These are phyloP conservation scores for Cytospora piceicola DNA, from an alignment of 2,329 filamentous ascomycete genomes.

Conservation along the genomic window DNA sequence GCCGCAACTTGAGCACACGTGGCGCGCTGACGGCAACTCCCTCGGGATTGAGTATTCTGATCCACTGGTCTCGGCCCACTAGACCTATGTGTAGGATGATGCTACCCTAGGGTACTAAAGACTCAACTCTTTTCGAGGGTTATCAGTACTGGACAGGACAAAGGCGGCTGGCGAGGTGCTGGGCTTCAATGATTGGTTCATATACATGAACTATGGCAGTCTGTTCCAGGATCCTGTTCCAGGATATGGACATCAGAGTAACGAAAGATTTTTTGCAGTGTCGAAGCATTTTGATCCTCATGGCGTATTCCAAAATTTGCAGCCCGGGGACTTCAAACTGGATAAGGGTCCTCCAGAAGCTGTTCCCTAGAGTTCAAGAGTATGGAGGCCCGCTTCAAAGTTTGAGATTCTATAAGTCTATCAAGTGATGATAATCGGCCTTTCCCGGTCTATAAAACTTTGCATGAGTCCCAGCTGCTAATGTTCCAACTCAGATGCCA, in stretches of 20 bases:
- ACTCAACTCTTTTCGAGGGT: constrained; percentile 27
- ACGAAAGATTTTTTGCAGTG: constrained; percentile 33
- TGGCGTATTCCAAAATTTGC: constrained; percentile 40
- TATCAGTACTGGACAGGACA: constrained; percentile 31
- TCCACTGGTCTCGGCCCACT: constrained; percentile 33
- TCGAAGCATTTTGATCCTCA: constrained; percentile 41
- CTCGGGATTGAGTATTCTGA: constrained; percentile 41
- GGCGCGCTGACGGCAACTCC: constrained; percentile 45
- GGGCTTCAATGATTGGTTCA: constrained; percentile 27
- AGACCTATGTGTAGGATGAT: constrained; percentile 34
- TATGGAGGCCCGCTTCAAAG: neutral
- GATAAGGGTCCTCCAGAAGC: neutral
- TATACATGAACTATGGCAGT: constrained; percentile 51
- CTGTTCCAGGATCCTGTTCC: constrained; percentile 43
- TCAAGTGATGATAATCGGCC: too few species aligned
- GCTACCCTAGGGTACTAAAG: constrained; percentile 30
- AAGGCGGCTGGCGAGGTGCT: constrained; percentile 28
- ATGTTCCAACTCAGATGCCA: constrained; percentile 8
- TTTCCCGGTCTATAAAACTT: neutral
- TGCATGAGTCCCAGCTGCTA: constrained; percentile 17
- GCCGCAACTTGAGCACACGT: constrained; percentile 41
- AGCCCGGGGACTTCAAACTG: constrained; percentile 37
- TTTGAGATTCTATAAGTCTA: neutral
- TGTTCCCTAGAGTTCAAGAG: neutral
- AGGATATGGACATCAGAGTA: constrained; percentile 37